Evolutionary conservation across 1,284 basidiomycete species (phyloP).

Genomic region (Sporisorium scitamineum): DNA sequence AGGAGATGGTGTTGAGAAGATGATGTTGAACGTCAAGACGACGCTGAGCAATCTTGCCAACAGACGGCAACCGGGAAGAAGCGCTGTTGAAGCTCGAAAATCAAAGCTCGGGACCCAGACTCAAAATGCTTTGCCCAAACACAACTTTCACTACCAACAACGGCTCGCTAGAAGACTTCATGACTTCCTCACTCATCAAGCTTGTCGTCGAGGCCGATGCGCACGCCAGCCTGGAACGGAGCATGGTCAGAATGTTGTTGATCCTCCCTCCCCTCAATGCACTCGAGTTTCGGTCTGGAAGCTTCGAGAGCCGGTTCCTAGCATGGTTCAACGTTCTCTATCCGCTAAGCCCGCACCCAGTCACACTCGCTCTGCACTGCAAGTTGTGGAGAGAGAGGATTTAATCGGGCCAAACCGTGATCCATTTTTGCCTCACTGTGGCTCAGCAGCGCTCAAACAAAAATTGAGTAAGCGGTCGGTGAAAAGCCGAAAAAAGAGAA

Average conservation of each 20-base stretch:
- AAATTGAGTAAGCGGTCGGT: conserved; percentile 21
- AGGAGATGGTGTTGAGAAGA: conserved; percentile 8
- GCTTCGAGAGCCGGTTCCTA: conserved; percentile 24
- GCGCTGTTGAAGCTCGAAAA: conserved; percentile 12
- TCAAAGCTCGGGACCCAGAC: conserved; percentile 37
- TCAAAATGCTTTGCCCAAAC: neutral
- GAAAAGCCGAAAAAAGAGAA: conserved; percentile 23
- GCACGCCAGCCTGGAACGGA: no score
- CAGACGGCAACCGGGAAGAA: conserved; percentile 15
- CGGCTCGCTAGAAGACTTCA: neutral
- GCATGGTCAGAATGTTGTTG: neutral
- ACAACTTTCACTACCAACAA: neutral
- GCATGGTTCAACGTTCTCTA: neutral
- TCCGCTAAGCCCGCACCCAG: conserved; percentile 25
- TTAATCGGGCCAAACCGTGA: conserved; percentile 42
- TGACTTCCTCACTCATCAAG: neutral
- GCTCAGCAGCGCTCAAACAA: conserved; percentile 1
- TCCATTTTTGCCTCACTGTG: neutral
- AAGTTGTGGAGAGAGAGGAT: neutral
- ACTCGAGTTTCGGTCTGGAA: conserved; percentile 22
- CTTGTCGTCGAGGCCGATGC: neutral
- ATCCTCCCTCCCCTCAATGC: neutral
- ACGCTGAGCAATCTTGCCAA: neutral
- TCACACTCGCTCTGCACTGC: neutral
- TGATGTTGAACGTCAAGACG: conserved; percentile 7